Conservation (phyloP, 306 rosid genomes). For the Rosa rugosa region DNA sequence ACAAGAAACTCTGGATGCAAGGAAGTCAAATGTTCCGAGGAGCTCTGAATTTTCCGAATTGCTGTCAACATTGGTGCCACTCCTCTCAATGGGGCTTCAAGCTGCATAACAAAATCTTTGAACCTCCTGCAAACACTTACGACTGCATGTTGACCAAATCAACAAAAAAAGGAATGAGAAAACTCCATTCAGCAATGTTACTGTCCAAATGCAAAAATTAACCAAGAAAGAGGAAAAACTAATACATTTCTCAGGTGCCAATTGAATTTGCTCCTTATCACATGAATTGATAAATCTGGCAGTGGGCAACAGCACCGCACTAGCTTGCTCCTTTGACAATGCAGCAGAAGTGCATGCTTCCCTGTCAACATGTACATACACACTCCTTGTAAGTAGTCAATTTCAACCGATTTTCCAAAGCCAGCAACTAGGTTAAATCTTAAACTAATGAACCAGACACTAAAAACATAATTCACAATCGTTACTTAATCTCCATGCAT, state of each 20-base stretch:
- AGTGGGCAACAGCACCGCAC: constrained; percentile 39
- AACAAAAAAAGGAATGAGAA: neutral
- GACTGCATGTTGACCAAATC: constrained; percentile 48
- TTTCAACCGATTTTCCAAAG: constrained; percentile 9
- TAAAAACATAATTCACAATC: neutral
- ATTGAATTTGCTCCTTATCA: constrained; percentile 63
- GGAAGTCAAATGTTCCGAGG: constrained; percentile 70
- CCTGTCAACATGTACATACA: constrained; percentile 44
- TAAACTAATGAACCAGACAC: neutral
- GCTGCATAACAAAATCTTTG: constrained; percentile 66
- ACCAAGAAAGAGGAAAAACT: neutral
- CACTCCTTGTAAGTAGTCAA: neutral
- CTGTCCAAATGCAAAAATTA: too few species aligned
- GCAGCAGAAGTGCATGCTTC: constrained; percentile 58
- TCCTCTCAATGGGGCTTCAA: constrained; percentile 82
- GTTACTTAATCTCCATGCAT: neutral
- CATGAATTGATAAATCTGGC: constrained; percentile 60
- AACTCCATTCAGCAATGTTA: neutral
- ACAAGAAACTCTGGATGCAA: constrained; percentile 85
- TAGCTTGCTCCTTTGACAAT: constrained; percentile 56
- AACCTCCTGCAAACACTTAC: constrained; percentile 74
- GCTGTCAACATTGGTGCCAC: constrained; percentile 81
- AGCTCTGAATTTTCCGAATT: constrained; percentile 64
- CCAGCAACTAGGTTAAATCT: neutral
- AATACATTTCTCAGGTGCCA: constrained; percentile 82